These are phyloP conservation scores for Cytospora leucostoma DNA, from an alignment of 2,329 filamentous ascomycete genomes.

Conservation along the genomic window DNA sequence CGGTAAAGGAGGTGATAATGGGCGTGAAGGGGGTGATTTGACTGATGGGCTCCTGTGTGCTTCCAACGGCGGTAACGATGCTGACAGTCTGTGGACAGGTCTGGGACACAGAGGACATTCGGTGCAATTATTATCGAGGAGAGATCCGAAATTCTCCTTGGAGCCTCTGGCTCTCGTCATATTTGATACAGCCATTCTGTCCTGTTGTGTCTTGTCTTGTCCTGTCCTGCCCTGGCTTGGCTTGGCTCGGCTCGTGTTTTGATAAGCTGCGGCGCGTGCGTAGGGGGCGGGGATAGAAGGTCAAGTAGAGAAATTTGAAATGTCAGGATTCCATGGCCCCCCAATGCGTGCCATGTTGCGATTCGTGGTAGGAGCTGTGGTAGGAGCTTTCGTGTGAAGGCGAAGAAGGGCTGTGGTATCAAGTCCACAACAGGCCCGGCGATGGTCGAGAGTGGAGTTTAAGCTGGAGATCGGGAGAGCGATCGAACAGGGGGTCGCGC, in stretches of 20 bases:
- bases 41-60: neutral
- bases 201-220: neutral
- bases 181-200: neutral
- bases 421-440: constrained; percentile 13
- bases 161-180: neutral
- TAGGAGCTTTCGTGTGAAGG: neutral
- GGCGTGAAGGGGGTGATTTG: neutral
- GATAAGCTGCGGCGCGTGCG: neutral
- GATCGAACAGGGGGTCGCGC: neutral
- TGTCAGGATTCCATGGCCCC: too few species aligned
- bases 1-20: neutral
- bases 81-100: neutral
- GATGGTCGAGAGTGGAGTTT: constrained; percentile 10
- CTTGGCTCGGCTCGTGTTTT: neutral
- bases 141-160: neutral
- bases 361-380: neutral
- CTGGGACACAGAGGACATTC: neutral
- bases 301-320: too few species aligned
- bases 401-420: neutral
- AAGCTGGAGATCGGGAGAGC: constrained; percentile 9
- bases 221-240: neutral
- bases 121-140: neutral
- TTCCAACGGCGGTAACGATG: neutral
- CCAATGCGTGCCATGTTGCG: neutral
- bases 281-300: too few species aligned